These are phyloP conservation scores for Grosmannia huntii DNA, from an alignment of 2,329 filamentous ascomycete genomes.

Conservation along the genomic window DNA sequence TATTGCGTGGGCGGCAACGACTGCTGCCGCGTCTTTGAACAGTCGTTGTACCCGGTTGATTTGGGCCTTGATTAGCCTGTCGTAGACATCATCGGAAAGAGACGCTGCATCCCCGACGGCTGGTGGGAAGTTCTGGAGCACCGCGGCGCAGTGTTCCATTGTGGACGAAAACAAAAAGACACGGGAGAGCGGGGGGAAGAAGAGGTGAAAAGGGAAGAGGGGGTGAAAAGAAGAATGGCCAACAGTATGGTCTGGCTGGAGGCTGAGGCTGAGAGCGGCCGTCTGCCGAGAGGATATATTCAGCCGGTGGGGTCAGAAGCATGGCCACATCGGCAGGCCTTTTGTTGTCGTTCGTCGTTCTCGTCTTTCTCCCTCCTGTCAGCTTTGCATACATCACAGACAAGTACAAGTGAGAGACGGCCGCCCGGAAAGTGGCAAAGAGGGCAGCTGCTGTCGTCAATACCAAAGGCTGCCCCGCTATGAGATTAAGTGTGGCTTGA, in stretches of 20 bases:
- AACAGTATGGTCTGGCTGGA: not conserved
- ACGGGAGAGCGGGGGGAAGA: not conserved
- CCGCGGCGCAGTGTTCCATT: slow-evolving; percentile 25
- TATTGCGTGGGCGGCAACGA: slow-evolving; percentile 21
- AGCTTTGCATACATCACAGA: not conserved
- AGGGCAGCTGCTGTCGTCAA: not conserved
- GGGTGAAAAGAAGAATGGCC: not conserved
- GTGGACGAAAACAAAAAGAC: not conserved
- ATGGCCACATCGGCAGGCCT: not conserved
- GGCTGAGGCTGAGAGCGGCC: not conserved
- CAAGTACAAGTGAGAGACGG: not conserved
- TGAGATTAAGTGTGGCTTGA: not conserved
- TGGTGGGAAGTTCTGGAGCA: slow-evolving; percentile 30
- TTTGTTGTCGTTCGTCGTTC: not conserved
- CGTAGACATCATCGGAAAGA: slow-evolving; percentile 23
- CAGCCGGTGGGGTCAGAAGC: not conserved
- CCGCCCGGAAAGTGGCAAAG: not conserved
- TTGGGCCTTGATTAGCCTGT: slow-evolving; percentile 27
- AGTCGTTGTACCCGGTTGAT: slow-evolving; percentile 24
- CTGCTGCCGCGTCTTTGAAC: slow-evolving; percentile 19
- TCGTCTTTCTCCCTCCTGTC: not conserved
- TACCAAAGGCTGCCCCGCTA: not conserved
- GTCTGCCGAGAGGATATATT: not conserved
- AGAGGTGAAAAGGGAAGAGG: not conserved
- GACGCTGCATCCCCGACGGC: slow-evolving; percentile 11